phyloP scores from a whole-genome alignment of 2,329 filamentous ascomycete genomes.

The Colletotrichum sp. region DNA sequence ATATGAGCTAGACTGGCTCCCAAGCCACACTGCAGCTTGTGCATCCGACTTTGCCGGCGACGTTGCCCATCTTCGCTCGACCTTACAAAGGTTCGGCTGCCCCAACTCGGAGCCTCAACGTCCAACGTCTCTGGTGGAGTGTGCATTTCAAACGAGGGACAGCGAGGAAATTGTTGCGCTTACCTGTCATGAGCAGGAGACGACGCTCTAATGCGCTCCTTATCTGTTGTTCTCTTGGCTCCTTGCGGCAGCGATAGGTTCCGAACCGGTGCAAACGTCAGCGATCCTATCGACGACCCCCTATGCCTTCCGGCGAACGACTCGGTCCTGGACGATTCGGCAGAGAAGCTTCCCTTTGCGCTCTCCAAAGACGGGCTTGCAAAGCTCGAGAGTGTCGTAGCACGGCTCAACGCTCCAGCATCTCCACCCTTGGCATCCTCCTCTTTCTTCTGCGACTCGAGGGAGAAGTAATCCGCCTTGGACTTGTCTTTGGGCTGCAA shows the following conservation, averaged over 20 bases:
- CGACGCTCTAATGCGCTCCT: slow-evolving; percentile 45
- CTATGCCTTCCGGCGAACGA: background rate
- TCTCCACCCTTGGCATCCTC: background rate
- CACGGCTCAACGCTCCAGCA: background rate
- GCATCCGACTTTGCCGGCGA: background rate
- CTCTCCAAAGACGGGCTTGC: slow-evolving; percentile 12
- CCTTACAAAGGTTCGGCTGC: background rate
- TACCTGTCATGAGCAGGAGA: slow-evolving; percentile 58
- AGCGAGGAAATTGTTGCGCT: slow-evolving; percentile 25
- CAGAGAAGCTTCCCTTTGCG: background rate
- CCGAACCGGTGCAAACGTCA: slow-evolving; percentile 49
- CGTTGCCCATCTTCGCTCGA: background rate
- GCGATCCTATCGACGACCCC: slow-evolving; percentile 53
- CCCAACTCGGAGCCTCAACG: background rate
- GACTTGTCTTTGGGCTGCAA: slow-evolving; percentile 24
- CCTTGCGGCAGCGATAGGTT: slow-evolving; percentile 55
- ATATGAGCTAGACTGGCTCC: background rate
- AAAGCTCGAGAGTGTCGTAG: slow-evolving; percentile 10
- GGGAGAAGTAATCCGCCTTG: slow-evolving; percentile 31
- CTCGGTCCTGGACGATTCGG: slow-evolving; percentile 3
- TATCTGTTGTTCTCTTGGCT: slow-evolving; percentile 48
- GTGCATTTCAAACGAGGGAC: background rate
- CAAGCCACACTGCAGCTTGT: background rate
- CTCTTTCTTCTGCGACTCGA: background rate
- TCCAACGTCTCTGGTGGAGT: background rate